Conservation (phyloP, 2,329 filamentous ascomycete genomes). For the Arthroderma uncinatum region DNA sequence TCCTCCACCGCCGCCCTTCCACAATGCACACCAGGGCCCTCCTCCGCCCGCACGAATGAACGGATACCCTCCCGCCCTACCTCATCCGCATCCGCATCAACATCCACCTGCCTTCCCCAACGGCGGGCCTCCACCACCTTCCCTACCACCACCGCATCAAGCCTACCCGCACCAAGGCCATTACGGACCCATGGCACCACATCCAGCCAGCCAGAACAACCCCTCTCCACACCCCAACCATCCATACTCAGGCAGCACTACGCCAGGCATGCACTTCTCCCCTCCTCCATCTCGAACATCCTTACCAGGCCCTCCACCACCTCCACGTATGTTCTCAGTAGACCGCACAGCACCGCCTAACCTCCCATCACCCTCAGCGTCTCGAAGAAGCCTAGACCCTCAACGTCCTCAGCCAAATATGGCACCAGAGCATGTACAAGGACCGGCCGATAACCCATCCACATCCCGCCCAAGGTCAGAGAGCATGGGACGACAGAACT, state of each 20-base stretch:
- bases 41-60: constrained; percentile 39
- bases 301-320: constrained; percentile 25
- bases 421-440: constrained; percentile 18
- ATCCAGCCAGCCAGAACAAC: constrained; percentile 18
- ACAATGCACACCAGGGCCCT: constrained; percentile 21
- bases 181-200: constrained; percentile 24
- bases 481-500: constrained; percentile 13
- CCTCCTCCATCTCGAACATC: constrained; percentile 26
- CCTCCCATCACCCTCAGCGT: constrained; percentile 27
- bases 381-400: constrained; percentile 27
- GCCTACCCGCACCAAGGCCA: constrained; percentile 30
- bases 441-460: constrained; percentile 7
- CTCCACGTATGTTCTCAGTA: constrained; percentile 29
- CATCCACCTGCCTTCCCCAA: constrained; percentile 24
- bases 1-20: constrained; percentile 20
- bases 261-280: constrained; percentile 30
- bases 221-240: constrained; percentile 21
- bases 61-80: constrained; percentile 31
- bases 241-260: constrained; percentile 30
- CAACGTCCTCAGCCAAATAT: constrained; percentile 23
- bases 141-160: constrained; percentile 27
- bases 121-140: constrained; percentile 19
- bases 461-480: constrained; percentile 18
- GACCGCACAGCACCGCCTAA: constrained; percentile 28
- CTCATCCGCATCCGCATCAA: constrained; percentile 22